Percentiles rank a stretch among this genome's conserved stretches.
These are phyloP conservation scores for Phylloporus sp. DNA, from an alignment of 768 basidiomycete species.

Conservation along the genomic window DNA sequence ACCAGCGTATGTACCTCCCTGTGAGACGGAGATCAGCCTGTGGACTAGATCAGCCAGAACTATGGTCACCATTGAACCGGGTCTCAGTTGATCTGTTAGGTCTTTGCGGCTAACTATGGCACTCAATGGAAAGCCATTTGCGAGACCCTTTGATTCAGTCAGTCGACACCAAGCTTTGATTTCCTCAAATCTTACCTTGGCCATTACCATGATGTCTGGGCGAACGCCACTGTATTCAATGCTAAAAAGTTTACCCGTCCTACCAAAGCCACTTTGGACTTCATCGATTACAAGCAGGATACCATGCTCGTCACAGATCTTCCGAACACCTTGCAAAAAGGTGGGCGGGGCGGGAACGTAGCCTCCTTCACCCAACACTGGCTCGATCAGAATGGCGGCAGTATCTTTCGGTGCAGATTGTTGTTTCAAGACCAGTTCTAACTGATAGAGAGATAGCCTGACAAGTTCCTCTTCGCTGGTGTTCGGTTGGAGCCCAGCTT, in stretches of 20 bases:
- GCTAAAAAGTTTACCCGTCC: constrained; percentile 81
- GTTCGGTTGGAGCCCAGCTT: constrained; percentile 52
- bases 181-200: constrained; percentile 55
- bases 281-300: constrained; percentile 85
- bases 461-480: constrained; percentile 57
- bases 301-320: constrained; percentile 80
- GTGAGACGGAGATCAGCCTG: constrained; percentile 10
- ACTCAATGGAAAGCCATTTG: constrained; percentile 92
- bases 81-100: constrained; percentile 69
- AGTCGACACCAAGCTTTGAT: constrained; percentile 1
- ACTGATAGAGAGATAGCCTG: constrained; percentile 65
- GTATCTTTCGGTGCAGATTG: constrained; percentile 82
- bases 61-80: constrained; percentile 68
- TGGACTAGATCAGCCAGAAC: neutral
- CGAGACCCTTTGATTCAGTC: constrained; percentile 51
- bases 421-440: constrained; percentile 74
- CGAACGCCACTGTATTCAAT: constrained; percentile 78
- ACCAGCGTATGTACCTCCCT: constrained; percentile 90
- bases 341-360: constrained; percentile 83
- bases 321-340: constrained; percentile 75
- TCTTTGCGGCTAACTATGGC: constrained; percentile 78
- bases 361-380: constrained; percentile 92
- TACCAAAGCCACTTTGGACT: constrained; percentile 85
- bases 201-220: constrained; percentile 86
- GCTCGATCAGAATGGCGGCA: constrained; percentile 90